Base-by-base conservation (phyloP, 345 rosid genomes). In the Populus ilicifolia region DNA sequence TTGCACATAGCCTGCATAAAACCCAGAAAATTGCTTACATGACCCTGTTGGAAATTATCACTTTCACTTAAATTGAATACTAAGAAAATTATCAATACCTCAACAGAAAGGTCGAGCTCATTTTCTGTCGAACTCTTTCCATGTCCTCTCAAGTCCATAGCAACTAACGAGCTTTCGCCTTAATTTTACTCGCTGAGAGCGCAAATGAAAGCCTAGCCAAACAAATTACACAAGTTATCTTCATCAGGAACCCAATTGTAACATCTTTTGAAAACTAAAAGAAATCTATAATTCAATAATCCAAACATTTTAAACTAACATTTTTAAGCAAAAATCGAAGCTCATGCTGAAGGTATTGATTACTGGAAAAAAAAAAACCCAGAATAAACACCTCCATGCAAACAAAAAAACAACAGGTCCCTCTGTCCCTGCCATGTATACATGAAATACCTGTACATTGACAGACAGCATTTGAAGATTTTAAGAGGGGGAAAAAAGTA, bases 141-240 rank as follows among this genome's bases (percentile, higher is more conserved):
- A 38, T 96, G 99, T 66, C 99, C 99, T 85, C 99, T 90, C 87
- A 93, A 68, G 88, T 96, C 99, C 90, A 96, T 83, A 18, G 97
- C 93, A 84, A 92, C 95, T 36, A 96, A 86, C 91, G 87, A 36
- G 92, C 97, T 82, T 89, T 91, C 92, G 92, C 97, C 90, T 96
- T 96, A 72, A 96, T 89, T 85, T 79, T 86, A 83, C 89, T 83
- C 12, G 98, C 89, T 50, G 95, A 86, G 29, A 91, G 9, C 64
- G 97, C 88, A 89, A 90, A 96, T 16, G 99, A 96, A 70, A 93
- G 97, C 88, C 98, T 96, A 81, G 13, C 67, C 63, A 84, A 36
- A 76, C 43, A 50, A 80, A 66, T 72, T 6, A 75, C 13, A 38
- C 23, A 52, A 74, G 65, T 61, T 2, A 36, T 10, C 17, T 39